Base-by-base conservation (phyloP, 345 rosid species). In the Kernera saxatilis region DNA sequence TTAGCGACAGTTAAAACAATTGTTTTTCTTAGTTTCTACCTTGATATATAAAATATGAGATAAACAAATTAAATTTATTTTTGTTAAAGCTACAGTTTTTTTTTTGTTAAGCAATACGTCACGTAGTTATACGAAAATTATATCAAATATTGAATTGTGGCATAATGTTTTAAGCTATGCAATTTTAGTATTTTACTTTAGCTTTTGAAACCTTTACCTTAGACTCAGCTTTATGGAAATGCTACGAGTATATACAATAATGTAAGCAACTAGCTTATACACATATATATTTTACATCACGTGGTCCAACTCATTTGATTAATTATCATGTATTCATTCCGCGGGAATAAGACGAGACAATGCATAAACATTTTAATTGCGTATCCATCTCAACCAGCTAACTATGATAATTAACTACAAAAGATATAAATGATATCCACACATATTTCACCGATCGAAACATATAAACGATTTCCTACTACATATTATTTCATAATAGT, bases 211-310 rank as follows among this genome's bases (percentile, higher is more conserved):
- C 70, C 48, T 65, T 65, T 50, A 49, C 13, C 26, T 49, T 65
- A 48, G 58, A 35, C 70, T 65, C 48, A 11, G 59, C 58, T 65
- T 65, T 65, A 65, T 50, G 36, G 12, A 65, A 65, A 65, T 65
- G 70, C 59, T 65, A 65, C 36, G 59, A 50, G 59, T 25, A 65
- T 65, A 36, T 50, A 36, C 35, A 18, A 50, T 65, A 65, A 50
- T 36, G 33, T 22, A 50, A 65, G 19, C 70, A 65, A 65, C 37
- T 50, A 49, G 70, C 22, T 36, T 14, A 23, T 64, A 64, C 35
- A 50, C 70, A 49, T 65, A 33, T 49, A 49, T 49, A 49, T 21
- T 5, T 35, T 36, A 64, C 57, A 33, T 33, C 70, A 65, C 58
- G 35, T 65, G 57, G 70, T 65, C 58, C 58, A 50, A 49, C 58